These are phyloP conservation scores for Lophiostoma macrostomum DNA, from an alignment of 495 filamentous ascomycete species.

Conservation along the genomic window DNA sequence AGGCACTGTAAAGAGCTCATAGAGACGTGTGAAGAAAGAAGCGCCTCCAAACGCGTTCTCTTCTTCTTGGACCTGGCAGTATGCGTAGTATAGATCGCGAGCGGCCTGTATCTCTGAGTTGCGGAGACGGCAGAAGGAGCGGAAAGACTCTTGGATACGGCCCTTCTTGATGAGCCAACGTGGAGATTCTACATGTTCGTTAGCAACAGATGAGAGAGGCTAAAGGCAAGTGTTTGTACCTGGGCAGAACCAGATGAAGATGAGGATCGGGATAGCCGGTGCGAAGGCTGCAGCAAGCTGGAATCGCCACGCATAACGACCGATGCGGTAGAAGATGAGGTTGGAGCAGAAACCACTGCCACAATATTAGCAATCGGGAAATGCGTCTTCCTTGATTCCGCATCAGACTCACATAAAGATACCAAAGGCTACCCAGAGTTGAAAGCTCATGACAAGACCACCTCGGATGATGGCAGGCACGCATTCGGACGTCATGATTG, in stretches of 20 bases:
- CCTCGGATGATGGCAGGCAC: slow-evolving; percentile 15
- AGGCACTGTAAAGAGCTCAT: slow-evolving; percentile 23
- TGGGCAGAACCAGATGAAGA: slow-evolving; percentile 11
- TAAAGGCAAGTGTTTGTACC: no score
- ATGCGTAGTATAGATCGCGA: slow-evolving; percentile 23
- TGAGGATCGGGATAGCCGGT: slow-evolving; percentile 15
- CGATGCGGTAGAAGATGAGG: slow-evolving; percentile 13
- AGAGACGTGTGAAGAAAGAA: background rate
- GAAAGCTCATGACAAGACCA: slow-evolving; percentile 16
- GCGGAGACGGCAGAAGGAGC: slow-evolving; percentile 12
- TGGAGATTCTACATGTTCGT: no score
- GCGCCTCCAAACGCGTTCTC: slow-evolving; percentile 1
- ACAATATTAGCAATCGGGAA: background rate
- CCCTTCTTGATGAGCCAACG: slow-evolving; percentile 26
- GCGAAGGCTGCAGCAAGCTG: slow-evolving; percentile 18
- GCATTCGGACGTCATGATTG: slow-evolving; percentile 11
- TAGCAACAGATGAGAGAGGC: no score
- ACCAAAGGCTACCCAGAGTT: slow-evolving; percentile 21
- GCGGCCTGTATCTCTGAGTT: slow-evolving; percentile 13
- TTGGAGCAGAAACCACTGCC: slow-evolving; percentile 14
- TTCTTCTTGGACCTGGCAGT: slow-evolving; percentile 16
- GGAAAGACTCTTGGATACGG: slow-evolving; percentile 8
- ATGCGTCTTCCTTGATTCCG: background rate
- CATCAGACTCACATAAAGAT: slow-evolving; percentile 13
- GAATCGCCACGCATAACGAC: slow-evolving; percentile 9